Evolutionary conservation across 306 rosid genomes (phyloP), one percentile per base, ranked within the genome.

Genomic region (Begonia masoniana): DNA sequence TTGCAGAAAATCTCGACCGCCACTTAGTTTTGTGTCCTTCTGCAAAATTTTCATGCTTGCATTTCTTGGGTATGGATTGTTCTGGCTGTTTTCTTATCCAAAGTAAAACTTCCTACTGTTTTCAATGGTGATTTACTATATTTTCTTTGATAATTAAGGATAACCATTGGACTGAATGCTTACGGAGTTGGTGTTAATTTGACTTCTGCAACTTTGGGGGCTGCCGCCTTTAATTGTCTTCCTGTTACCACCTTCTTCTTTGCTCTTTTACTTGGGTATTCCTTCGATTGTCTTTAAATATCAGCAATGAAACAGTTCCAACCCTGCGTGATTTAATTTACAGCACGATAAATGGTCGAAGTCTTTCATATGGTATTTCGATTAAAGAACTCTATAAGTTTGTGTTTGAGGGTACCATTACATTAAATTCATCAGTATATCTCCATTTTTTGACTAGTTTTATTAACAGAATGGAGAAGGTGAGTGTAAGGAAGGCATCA

Each of bases 181-280:
- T 63, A 81, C 58, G 87, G 91, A 15, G 23, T 81, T 26, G 96
- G 71, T 2, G 75, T 83, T 55, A 50, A 51, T 42, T 78, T 78
- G 64, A 83, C 96, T 13, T 74, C 91, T 1, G 87, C 96, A 54
- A 81, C 81, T 60, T 75, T 87, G 53, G 96, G 91, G 50, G 82
- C 97, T 50, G 86, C 97, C 13, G 75, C 79, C 7, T 43, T 89
- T 13, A 88, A 88, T 49, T 77, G 74, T 47, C 93, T 88, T 68
- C 97, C 95, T 1, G 95, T 74, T 54, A 84, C 81, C 12, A 88
- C 97, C 17, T 88, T 88, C 71, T 69, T 84, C 70, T 76, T 88
- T 59, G 95, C 97, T 0, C 73, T 82, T 23, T 10, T 79, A 12
- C 64, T 88, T 62, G 72, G 95, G 96, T 82, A 15, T 5, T 5